phyloP scores from a whole-genome alignment of 257 asterid species.

The Solanum lignicaule region DNA sequence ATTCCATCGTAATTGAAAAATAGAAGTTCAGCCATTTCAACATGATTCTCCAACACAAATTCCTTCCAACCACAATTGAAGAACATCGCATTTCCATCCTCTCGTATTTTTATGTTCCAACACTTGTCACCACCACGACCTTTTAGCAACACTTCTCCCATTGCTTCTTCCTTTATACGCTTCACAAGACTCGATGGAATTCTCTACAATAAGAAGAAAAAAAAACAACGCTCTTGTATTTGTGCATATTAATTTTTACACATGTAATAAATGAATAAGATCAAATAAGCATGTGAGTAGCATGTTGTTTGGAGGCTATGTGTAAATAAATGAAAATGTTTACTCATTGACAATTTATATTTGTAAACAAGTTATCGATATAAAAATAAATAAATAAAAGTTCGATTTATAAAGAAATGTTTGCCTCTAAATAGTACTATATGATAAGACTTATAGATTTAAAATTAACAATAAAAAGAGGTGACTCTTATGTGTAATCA shows the following conservation, averaged over 20 bases:
- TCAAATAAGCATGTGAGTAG: background rate
- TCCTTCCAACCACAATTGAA: background rate
- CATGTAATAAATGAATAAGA: background rate
- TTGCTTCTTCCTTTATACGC: background rate
- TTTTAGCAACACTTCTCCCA: background rate
- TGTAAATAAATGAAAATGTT: background rate
- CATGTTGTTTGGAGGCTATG: background rate
- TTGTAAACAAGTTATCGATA: background rate
- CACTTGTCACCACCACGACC: background rate
- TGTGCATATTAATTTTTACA: background rate
- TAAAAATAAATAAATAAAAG: background rate
- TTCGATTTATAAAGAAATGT: no score
- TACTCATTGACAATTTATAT: background rate
- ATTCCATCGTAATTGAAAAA: background rate
- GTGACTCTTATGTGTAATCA: background rate
- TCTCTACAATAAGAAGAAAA: background rate
- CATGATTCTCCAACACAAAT: background rate
- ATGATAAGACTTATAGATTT: background rate
- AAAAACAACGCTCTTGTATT: background rate
- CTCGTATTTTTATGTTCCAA: background rate
- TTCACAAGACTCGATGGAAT: background rate
- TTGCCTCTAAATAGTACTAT: background rate
- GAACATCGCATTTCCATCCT: background rate
- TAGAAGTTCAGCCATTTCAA: background rate
- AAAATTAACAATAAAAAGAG: background rate